These are phyloP conservation scores for Oenanthe sinensis DNA, from an alignment of 129 eudicot genomes.

Conservation along the genomic window DNA sequence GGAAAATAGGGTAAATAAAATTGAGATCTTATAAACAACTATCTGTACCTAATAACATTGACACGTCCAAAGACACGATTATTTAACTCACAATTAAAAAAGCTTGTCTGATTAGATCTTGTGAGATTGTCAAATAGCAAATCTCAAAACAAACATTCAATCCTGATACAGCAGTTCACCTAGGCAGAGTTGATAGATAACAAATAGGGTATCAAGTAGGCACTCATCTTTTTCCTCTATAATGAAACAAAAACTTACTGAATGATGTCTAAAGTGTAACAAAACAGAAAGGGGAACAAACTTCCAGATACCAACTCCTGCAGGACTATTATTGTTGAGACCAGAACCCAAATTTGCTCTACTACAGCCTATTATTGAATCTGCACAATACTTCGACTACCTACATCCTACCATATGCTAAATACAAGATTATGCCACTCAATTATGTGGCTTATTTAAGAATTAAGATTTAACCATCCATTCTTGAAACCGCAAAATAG, in stretches of 20 bases:
- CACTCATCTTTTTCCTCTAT: background rate
- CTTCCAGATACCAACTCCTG: background rate
- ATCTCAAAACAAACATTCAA: background rate
- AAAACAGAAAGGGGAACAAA: background rate
- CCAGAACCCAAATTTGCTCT: background rate
- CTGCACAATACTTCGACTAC: background rate
- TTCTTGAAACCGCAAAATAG: background rate
- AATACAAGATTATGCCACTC: background rate
- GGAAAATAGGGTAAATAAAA: conserved; percentile 25
- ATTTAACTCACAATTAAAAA: conserved; percentile 1
- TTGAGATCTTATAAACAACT: conserved; percentile 3
- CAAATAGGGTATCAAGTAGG: background rate
- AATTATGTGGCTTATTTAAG: background rate
- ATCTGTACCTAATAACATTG: background rate
- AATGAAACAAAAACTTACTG: background rate
- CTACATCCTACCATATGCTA: background rate
- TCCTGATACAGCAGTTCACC: background rate
- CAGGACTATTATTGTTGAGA: conserved; percentile 1
- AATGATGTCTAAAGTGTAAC: background rate
- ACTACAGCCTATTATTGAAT: background rate
- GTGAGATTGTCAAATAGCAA: conserved; percentile 4
- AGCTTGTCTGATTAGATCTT: conserved; percentile 1
- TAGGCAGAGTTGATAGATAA: background rate
- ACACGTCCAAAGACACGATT: background rate
- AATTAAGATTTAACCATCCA: background rate